A percentile compares a stretch with the other conserved stretches of the same genome.
Evolutionary conservation across 768 basidiomycete species (phyloP).

Genomic region (Russula compacta): DNA sequence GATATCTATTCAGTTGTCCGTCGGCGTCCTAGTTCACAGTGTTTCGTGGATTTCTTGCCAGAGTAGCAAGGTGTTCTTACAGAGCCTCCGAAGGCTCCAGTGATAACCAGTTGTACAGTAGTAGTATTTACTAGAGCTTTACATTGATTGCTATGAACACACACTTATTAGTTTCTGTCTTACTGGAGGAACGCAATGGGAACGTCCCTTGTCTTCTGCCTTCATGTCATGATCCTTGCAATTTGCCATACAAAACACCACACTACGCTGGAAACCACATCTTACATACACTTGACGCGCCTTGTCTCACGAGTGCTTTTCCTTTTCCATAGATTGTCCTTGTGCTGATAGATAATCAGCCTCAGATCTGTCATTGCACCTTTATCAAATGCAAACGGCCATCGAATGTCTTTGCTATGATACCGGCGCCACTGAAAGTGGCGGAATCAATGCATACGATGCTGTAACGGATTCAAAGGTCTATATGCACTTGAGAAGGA

Average conservation of each 20-base stretch:
- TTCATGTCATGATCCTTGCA: not conserved
- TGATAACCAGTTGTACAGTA: slow-evolving; percentile 19
- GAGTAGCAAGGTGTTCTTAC: slow-evolving; percentile 18
- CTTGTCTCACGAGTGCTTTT: too few relatives aligned
- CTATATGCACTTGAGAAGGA: not conserved
- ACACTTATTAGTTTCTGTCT: not conserved
- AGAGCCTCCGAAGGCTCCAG: slow-evolving; percentile 11
- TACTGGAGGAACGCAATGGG: too few relatives aligned
- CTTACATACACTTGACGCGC: too few relatives aligned
- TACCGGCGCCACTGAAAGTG: not conserved
- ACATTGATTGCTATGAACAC: slow-evolving; percentile 17
- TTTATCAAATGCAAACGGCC: not conserved
- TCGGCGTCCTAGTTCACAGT: slow-evolving; percentile 16
- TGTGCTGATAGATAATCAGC: not conserved
- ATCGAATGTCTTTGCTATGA: not conserved
- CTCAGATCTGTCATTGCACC: not conserved
- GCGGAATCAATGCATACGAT: not conserved
- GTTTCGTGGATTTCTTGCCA: slow-evolving; percentile 21
- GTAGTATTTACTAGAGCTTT: slow-evolving; percentile 19
- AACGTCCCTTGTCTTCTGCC: not conserved
- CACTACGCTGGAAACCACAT: too few relatives aligned
- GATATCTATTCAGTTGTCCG: slow-evolving; percentile 17
- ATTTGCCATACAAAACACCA: not conserved
- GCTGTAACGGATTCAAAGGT: not conserved
- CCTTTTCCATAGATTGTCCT: not conserved